Evolutionary conservation across 768 basidiomycete species (phyloP), one percentile per base, ranked within the genome.

Genomic region (Psilocybe sp.): DNA sequence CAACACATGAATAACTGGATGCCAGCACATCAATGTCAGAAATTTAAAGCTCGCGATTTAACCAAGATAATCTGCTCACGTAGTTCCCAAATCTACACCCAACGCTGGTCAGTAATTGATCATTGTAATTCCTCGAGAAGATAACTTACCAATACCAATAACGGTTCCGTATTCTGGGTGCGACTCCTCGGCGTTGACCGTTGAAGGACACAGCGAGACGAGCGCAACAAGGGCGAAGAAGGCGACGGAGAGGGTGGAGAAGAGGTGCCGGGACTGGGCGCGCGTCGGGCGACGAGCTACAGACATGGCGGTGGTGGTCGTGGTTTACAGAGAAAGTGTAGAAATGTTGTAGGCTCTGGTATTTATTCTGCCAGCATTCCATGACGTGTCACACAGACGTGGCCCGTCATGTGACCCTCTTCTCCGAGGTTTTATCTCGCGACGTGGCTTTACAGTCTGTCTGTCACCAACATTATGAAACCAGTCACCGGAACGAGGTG

Each of bases 1-100:
- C 94, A 62, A 98, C 95, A 76, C 94, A 97, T 56, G 94, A 97
- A 74, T 97, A 93, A 60, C 89, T 93, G 43, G 11, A 33, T 40
- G 46, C 57, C 54, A 55, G 47, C 53, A 40, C 50, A 62, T 57
- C 57, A 39, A 47, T 23, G 65, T 68, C 44, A 71, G 62, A 50
- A 36, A 16, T 19, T 19, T 49, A 45, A 49, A 19, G 13, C 5
- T 2, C 13, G 13, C 15, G 13, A 36, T 44, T 46, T 16, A 18
- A 13, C 13, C 6, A 8, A 31, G 31, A 40, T 23, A 44, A 44
- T 6, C 1, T 37, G 45, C 77, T 58, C 79, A 90, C 80, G 90
- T 92, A 57, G 93, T 97, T 74, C 93, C 93, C 74, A 96, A 75
- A 77, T 96, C 92, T 89, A 63, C 45, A 59, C 32, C 48, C 13